Base-by-base conservation (phyloP, 495 filamentous ascomycete genomes). In the Aspergillus sparsus region DNA sequence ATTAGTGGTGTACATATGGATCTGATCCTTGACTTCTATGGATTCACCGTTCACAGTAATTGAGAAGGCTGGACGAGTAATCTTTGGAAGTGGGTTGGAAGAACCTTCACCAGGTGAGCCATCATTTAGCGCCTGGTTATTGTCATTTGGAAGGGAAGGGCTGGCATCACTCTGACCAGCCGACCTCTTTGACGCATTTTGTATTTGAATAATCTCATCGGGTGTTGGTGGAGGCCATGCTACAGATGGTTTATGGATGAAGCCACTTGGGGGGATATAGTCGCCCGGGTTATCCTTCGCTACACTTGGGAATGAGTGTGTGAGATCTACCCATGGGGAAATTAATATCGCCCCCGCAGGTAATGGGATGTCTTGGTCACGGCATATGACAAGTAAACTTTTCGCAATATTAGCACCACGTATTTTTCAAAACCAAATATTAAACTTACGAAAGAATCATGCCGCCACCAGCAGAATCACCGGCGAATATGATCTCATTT, bases 1-100 rank as follows among this genome's bases (percentile, higher is more conserved):
- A 69, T 98, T 98, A 0, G 91, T 88, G 7, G 93, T 85, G 71
- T 97, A 98, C 80, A 97, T 86, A 73, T 97, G 93, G 37, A 98
- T 94, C 68, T 98, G 93, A 53, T 97, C 93, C 65, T 89, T 93
- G 58, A 97, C 80, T 35, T 86, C 77, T 13, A 96, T 71, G 0
- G 86, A 80, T 16, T 88, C 90, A 49, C 92, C 89, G 27, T 93
- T 80, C 54, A 82, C 73, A 15, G 54, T 35, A 10, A 60, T 18
- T 18, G 50, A 60, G 8, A 35, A 50, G 4, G 58, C 41, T 3
- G 41, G 50, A 7, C 58, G 58, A 15, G 41, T 42, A 18, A 37
- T 9, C 15, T 51, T 51, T 35, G 45, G 6, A 7, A 18, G 31
- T 12, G 58, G 58, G 5, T 59, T 2, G 31, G 7, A 11, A 4